phyloP scores from a whole-genome alignment of 2,329 filamentous ascomycete genomes.

The Aspergillus felis region DNA sequence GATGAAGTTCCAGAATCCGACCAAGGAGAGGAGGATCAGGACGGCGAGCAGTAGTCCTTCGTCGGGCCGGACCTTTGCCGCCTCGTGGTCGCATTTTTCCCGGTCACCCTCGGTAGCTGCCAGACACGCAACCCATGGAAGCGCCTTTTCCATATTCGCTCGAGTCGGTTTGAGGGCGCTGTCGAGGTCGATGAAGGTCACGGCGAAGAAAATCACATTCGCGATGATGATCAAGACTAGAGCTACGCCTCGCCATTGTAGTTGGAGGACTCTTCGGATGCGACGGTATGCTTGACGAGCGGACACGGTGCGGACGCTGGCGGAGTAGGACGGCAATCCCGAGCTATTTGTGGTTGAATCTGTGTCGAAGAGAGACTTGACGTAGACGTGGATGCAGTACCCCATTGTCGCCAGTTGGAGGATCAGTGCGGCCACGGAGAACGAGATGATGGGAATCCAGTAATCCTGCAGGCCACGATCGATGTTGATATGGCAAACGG shows the following conservation, averaged over 20 bases:
- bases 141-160: constrained; percentile 53
- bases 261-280: constrained; percentile 76
- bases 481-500: constrained; percentile 92
- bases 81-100: constrained; percentile 60
- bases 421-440: constrained; percentile 71
- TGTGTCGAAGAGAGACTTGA: constrained; percentile 75
- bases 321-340: constrained; percentile 68
- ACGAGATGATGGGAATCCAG: constrained; percentile 82
- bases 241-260: constrained; percentile 91
- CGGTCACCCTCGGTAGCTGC: constrained; percentile 56
- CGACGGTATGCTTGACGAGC: constrained; percentile 85
- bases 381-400: constrained; percentile 94
- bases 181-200: constrained; percentile 86
- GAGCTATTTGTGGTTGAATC: constrained; percentile 64
- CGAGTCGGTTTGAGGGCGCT: constrained; percentile 59
- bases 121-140: constrained; percentile 72
- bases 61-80: constrained; percentile 62
- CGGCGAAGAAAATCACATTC: constrained; percentile 90
- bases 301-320: constrained; percentile 73
- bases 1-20: constrained; percentile 79
- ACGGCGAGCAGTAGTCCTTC: constrained; percentile 76
- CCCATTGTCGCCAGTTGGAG: constrained; percentile 79
- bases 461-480: constrained; percentile 75
- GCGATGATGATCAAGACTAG: constrained; percentile 86
- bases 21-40: constrained; percentile 76